These are phyloP conservation scores for Phylloporus sp. DNA, from an alignment of 768 basidiomycete genomes.

Conservation along the genomic window DNA sequence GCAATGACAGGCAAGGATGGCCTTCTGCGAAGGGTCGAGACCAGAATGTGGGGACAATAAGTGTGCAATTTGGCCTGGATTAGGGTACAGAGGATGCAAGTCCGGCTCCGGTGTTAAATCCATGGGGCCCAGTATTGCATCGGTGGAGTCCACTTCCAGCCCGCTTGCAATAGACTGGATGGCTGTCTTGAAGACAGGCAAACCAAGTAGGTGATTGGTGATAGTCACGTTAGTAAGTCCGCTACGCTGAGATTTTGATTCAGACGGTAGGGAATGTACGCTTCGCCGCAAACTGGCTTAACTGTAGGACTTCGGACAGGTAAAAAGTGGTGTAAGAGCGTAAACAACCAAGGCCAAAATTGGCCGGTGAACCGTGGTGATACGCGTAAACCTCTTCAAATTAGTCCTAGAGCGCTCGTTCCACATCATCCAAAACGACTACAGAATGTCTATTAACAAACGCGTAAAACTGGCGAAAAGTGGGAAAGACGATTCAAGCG, in stretches of 20 bases:
- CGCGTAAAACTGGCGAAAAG: slow-evolving; percentile 41
- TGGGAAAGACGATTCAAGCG: slow-evolving; percentile 9
- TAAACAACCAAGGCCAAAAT: slow-evolving; percentile 1
- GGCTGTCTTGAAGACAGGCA: slow-evolving; percentile 4
- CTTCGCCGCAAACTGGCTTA: slow-evolving; percentile 4
- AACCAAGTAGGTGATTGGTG: slow-evolving; percentile 8
- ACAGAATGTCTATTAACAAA: slow-evolving; percentile 51
- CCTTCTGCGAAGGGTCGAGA: slow-evolving; percentile 61
- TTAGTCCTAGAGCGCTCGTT: not conserved
- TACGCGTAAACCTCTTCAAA: no score
- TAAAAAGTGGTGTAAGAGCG: slow-evolving; percentile 5
- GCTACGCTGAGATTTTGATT: slow-evolving; percentile 12
- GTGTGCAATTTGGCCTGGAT: slow-evolving; percentile 52
- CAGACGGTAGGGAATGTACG: slow-evolving; percentile 13
- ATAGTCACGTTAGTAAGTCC: slow-evolving; percentile 4
- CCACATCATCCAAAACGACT: slow-evolving; percentile 4
- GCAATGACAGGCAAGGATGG: slow-evolving; percentile 67
- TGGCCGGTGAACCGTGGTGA: not conserved
- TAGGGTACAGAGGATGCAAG: slow-evolving; percentile 74
- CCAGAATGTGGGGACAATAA: slow-evolving; percentile 65
- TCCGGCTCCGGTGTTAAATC: slow-evolving; percentile 75
- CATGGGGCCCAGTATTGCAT: slow-evolving; percentile 30
- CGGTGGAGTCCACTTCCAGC: slow-evolving; percentile 27
- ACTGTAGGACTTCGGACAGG: slow-evolving; percentile 1
- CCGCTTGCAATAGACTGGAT: slow-evolving; percentile 1